Evolutionary conservation across 441 rosid genomes (phyloP), one percentile per base, ranked within the genome.

Genomic region (Breynia disticha): DNA sequence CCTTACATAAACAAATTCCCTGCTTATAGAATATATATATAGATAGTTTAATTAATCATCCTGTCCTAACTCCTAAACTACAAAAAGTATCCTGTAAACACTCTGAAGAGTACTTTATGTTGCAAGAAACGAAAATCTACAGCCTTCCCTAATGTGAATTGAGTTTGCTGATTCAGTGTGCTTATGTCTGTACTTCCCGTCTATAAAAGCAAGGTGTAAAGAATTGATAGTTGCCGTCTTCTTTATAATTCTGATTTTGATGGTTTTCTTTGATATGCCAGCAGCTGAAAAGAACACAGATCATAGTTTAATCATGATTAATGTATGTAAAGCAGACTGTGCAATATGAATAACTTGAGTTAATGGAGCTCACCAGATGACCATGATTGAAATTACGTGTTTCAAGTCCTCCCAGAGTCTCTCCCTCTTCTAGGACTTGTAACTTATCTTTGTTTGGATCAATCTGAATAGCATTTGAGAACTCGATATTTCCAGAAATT

Each of bases 361-460:
- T n/a, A n/a, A 28, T 19, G 14, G 21, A 64, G 53, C 72, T 72
- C 52, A 78, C 83, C 76, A 73, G 58, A 60, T 58, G 54, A 16
- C 76, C 80, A 38, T 61, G 73, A 16, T 49, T 44, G 56, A 55
- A 58, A 53, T 68, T 71, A 44, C 50, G 55, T 0, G 75, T 63
- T 55, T 51, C 45, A 46, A 81, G 66, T 44, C 67, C 80, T 6
- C 65, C 71, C 53, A 84, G 43, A 50, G 79, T 77, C 38, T 79
- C 83, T 46, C 73, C 69, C 42, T 72, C 72, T 19, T 70, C 70
- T 42, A 81, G 65, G 64, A 61, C 59, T 66, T 70, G 75, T 73
- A 79, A 53, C 63, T 67, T 64, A 48, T 69, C 83, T 64, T 56
- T 62, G 58, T 57, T 21, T 1, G 67, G 71, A 66, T 75, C 76